A percentile compares a stretch with the other conserved stretches of the same genome.
phyloP scores from a whole-genome alignment of 139 green algal species.

The Closterium sp. region DNA sequence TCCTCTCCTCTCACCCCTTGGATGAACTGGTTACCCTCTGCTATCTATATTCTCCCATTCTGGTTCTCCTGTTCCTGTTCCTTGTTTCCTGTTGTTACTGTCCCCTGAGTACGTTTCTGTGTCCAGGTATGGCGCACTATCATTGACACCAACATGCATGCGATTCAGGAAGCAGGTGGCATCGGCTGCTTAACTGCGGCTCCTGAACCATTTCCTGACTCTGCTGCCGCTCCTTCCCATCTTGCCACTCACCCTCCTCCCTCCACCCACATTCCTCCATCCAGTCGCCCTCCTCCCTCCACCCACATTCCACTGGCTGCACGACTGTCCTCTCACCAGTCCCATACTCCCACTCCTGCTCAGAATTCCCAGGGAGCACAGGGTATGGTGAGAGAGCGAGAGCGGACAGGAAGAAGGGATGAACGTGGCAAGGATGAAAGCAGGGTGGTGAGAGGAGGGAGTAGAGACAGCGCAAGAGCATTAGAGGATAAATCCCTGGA shows the following conservation, averaged over 20 bases:
- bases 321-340: too few species aligned
- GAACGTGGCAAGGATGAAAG: not conserved
- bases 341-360: not conserved
- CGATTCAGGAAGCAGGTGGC: not conserved
- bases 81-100: not conserved
- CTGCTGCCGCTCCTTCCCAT: not conserved
- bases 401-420: not conserved
- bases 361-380: not conserved
- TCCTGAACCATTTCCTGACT: not conserved
- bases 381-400: not conserved
- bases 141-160: not conserved
- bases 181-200: not conserved
- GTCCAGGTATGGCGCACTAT: not conserved
- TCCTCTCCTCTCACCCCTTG: not conserved
- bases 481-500: too few species aligned
- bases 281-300: not conserved
- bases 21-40: too few species aligned
- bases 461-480: not conserved
- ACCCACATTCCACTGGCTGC: too few species aligned
- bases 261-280: not conserved
- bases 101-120: not conserved
- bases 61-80: not conserved
- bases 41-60: not conserved
- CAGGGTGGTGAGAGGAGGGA: not conserved
- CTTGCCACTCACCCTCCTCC: not conserved